phyloP scores from a whole-genome alignment of 1,284 basidiomycete genomes.

The Leccinum subspadiceum region DNA sequence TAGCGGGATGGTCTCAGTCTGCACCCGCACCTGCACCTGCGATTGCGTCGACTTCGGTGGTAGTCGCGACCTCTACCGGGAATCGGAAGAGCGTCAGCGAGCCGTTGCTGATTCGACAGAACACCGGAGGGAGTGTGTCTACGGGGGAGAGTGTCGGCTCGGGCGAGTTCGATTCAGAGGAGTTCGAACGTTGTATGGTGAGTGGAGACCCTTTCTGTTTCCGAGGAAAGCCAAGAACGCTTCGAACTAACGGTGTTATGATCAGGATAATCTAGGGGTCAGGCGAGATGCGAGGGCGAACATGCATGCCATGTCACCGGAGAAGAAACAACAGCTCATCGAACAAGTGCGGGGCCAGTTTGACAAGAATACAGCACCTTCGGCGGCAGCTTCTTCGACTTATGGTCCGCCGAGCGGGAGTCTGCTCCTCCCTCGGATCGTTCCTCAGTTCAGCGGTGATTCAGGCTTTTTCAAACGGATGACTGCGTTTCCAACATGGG shows the following conservation, averaged over 20 bases:
- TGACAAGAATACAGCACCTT: slow-evolving; percentile 26
- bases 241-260: slow-evolving; percentile 1
- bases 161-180: slow-evolving; percentile 45
- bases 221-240: not conserved
- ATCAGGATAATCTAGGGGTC: slow-evolving; percentile 69
- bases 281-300: slow-evolving; percentile 66
- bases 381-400: slow-evolving; percentile 45
- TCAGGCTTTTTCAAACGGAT: slow-evolving; percentile 69
- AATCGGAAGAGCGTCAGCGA: slow-evolving; percentile 67
- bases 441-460: slow-evolving; percentile 70
- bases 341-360: slow-evolving; percentile 42
- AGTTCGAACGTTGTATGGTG: slow-evolving; percentile 68
- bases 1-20: slow-evolving; percentile 59
- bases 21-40: slow-evolving; percentile 30
- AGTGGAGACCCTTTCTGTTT: slow-evolving; percentile 22
- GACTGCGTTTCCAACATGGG: slow-evolving; percentile 65
- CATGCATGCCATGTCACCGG: slow-evolving; percentile 63
- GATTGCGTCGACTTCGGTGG: slow-evolving; percentile 29
- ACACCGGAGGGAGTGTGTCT: slow-evolving; percentile 32
- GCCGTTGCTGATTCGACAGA: slow-evolving; percentile 52
- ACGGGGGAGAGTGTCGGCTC: slow-evolving; percentile 33
- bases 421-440: slow-evolving; percentile 54
- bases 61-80: slow-evolving; percentile 25
- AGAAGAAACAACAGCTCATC: slow-evolving; percentile 72
- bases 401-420: slow-evolving; percentile 61